Evolutionary conservation across 2,329 filamentous ascomycete species (phyloP), one percentile per base, ranked within the genome.

Genomic region (Penicillium brevicompactum): DNA sequence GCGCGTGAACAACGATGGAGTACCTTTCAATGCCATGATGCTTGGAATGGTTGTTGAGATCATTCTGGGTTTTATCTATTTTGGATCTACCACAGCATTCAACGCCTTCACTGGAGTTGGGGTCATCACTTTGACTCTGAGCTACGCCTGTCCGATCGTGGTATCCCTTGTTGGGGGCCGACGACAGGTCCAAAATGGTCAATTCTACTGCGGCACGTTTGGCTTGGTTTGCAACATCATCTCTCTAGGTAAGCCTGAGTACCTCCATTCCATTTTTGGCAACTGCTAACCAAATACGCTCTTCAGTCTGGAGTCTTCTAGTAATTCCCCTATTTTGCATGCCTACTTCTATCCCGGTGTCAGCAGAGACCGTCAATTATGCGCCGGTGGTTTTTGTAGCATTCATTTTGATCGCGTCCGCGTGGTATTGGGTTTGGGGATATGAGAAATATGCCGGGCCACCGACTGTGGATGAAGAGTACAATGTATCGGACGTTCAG

Each of bases 31-130:
- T 77, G 87, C 85, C 0, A 79, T 91, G 11, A 76, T 85, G 7
- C 78, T 92, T 2, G 89, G 87, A 0, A 87, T 87, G 0, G 68
- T 80, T 0, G 82, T 92, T 46, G 85, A 89, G 69, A 87, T 84
- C 62, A 73, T 90, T 16, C 80, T 91, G 0, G 88, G 88, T 0
- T 81, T 88, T 55, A 90, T 91, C 69, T 91, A 89, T 75, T 90
- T 92, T 61, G 89, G 89, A 16, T 88, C 85, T 2, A 82, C 82
- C 1, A 86, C 87, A 0, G 88, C 89, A 0, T 92, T 92, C 76
- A 87, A 87, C 75, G 86, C 84, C n/a, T 91, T 91, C 70, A 91
- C 88, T 0, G 87, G 88, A 31, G 87, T 90, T 0, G 88, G 88
- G 1, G 91, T 88, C 7, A 90, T 91, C 67, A 90, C 87, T 57